Base-by-base conservation (phyloP, 1,284 basidiomycete genomes). In the Xerocomus nothofagi region DNA sequence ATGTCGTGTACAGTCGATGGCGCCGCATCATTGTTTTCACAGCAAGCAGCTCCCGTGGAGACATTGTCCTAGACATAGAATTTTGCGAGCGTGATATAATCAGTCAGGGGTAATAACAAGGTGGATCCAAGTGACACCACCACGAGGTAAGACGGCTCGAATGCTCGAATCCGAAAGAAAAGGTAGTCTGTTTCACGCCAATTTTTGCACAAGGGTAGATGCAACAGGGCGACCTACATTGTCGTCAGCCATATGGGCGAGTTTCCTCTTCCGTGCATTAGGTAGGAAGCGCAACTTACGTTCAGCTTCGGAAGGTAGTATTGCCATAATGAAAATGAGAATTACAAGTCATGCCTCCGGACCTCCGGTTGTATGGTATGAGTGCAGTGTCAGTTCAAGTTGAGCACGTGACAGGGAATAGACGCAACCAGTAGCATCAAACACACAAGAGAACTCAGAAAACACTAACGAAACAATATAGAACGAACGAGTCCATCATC, bases 31-130 rank as follows among this genome's bases (percentile, higher is more conserved):
- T 45, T 27, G 26, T 45, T 31, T 43, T 37, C 20, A n/a, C 27
- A 17, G 29, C 33, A 39, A 48, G 39, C 26, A 31, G 23, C 32
- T 27, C 9, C 40, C 31, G 24, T 41, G 50, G 57, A 38, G 26
- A 60, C 34, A 15, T 53, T 58, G 40, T 52, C 10, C 40, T 33
- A 4, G 37, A 38, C 33, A 18, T 40, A 33, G 30, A 38, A 31
- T n/a, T 4, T 30, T 23, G 14, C 20, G 33, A 10, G 15, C 5
- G 10, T 30, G 17, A 24, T 30, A 41, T 30, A 20, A 27, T 57
- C 29, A 40, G 30, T 8, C 26, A 23, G 8, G 29, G 44, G 15
- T n/a, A n/a, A n/a, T n/a, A n/a, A n/a, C n/a, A n/a, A 3, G 9
- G 26, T 4, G 26, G 14, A 12, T 15, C 17, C 3, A 7, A 27